These are phyloP conservation scores for Fonsecaea nubica DNA, from an alignment of 2,329 filamentous ascomycete genomes.

Conservation along the genomic window DNA sequence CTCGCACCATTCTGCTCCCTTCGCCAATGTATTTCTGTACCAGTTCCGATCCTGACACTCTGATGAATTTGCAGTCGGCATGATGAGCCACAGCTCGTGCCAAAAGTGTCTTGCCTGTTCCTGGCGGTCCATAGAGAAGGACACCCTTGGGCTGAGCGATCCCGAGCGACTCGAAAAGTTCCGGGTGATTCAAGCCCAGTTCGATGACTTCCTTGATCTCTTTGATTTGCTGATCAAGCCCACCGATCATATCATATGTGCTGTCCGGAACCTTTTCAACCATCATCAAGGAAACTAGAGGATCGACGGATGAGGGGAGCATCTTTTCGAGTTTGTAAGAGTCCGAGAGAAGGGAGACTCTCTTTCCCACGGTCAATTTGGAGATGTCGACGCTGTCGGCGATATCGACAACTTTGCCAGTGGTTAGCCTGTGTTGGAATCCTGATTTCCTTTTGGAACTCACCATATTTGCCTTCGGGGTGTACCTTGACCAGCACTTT, in stretches of 20 bases:
- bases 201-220: constrained; percentile 99
- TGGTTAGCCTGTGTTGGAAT: constrained; percentile 37
- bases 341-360: constrained; percentile 93
- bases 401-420: constrained; percentile 81
- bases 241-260: constrained; percentile 99
- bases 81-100: constrained; percentile 97
- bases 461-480: constrained; percentile 99
- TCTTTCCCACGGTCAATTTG: constrained; percentile 97
- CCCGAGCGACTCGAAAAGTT: constrained; percentile 97
- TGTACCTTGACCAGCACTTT: constrained; percentile 99
- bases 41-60: constrained; percentile 92
- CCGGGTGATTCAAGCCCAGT: constrained; percentile 95
- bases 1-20: constrained; percentile 96
- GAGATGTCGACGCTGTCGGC: constrained; percentile 90
- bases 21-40: constrained; percentile 99
- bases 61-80: constrained; percentile 98
- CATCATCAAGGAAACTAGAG: constrained; percentile 99
- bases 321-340: constrained; percentile 99
- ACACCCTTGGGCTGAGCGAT: constrained; percentile 99
- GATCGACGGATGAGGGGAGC: constrained; percentile 95
- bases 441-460: constrained; percentile 44
- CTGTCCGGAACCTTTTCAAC: constrained; percentile 99
- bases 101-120: constrained; percentile 94
- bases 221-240: constrained; percentile 98
- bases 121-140: constrained; percentile 91